Evolutionary conservation across 1,284 basidiomycete genomes (phyloP).

Genomic region (Moesziomyces globuligerus): DNA sequence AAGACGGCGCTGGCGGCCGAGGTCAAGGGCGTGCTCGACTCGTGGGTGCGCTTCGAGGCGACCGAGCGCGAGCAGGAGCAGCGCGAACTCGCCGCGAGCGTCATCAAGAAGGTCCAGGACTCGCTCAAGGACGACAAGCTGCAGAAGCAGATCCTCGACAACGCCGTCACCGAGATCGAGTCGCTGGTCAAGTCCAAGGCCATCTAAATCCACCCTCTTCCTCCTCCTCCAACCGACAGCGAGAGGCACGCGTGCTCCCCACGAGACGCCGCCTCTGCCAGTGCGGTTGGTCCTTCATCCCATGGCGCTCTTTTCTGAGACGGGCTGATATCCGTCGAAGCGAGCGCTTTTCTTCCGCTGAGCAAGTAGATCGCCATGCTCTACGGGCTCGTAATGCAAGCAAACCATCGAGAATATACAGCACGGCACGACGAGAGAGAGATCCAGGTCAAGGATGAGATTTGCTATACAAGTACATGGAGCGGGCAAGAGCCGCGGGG

Average conservation of each 20-base stretch:
- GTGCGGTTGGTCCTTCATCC: no score
- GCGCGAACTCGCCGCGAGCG: conserved; percentile 83
- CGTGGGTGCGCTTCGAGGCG: conserved; percentile 97
- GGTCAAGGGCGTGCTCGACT: conserved; percentile 93
- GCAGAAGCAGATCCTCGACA: conserved; percentile 87
- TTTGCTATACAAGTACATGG: conserved; percentile 4
- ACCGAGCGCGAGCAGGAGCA: conserved; percentile 96
- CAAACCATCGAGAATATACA: conserved; percentile 9
- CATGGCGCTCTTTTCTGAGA: no score
- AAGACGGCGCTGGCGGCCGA: conserved; percentile 86
- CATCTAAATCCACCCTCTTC: conserved; percentile 60
- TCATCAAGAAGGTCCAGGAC: conserved; percentile 86
- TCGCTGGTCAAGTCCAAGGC: conserved; percentile 68
- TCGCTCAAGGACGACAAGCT: conserved; percentile 88
- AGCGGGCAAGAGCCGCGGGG: no score
- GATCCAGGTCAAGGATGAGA: no score
- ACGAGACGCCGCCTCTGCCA: no score
- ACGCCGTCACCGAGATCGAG: conserved; percentile 90
- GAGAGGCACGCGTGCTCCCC: no score
- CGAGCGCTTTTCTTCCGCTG: not conserved
- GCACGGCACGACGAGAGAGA: conserved; percentile 2
- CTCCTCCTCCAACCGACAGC: no score
- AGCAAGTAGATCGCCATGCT: conserved; percentile 6
- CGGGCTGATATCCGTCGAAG: not conserved
- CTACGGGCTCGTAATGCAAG: conserved; percentile 20